Percentiles rank a stretch among this genome's conserved stretches.
phyloP scores from a whole-genome alignment of 768 basidiomycete genomes.

The Tephrocybe rancida region DNA sequence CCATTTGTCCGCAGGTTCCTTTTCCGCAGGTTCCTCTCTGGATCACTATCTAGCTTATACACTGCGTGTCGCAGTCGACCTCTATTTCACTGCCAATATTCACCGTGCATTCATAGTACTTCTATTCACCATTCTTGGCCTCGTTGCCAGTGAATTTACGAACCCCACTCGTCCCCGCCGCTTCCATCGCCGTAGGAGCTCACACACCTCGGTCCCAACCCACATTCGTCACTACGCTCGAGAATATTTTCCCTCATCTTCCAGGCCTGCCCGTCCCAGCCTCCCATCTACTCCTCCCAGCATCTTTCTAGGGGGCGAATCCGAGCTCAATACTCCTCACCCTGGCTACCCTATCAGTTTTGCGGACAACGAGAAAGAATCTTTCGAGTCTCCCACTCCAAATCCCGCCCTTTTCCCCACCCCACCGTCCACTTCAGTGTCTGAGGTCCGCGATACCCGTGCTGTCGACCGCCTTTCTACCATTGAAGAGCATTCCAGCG shows the following conservation, averaged over 20 bases:
- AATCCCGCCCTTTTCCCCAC: slow-evolving; percentile 35
- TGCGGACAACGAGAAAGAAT: slow-evolving; percentile 27
- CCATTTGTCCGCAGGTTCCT: slow-evolving; percentile 32
- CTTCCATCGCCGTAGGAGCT: slow-evolving; percentile 27
- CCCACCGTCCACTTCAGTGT: slow-evolving; percentile 36
- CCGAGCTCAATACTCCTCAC: slow-evolving; percentile 31
- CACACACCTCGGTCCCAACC: slow-evolving; percentile 26
- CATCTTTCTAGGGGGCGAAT: slow-evolving; percentile 37
- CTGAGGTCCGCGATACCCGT: slow-evolving; percentile 24
- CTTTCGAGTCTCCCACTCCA: slow-evolving; percentile 25
- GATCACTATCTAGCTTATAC: slow-evolving; percentile 46
- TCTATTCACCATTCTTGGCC: slow-evolving; percentile 38
- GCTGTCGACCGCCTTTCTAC: slow-evolving; percentile 20
- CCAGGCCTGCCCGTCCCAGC: slow-evolving; percentile 20
- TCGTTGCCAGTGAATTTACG: slow-evolving; percentile 34
- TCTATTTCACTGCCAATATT: slow-evolving; percentile 37
- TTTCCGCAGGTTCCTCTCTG: too few relatives aligned
- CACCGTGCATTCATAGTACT: slow-evolving; percentile 34
- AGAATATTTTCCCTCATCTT: slow-evolving; percentile 4
- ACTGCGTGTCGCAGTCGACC: slow-evolving; percentile 44
- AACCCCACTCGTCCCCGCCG: slow-evolving; percentile 28
- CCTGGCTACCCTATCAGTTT: slow-evolving; percentile 27
- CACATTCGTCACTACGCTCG: slow-evolving; percentile 32
- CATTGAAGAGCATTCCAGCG: slow-evolving; percentile 18
- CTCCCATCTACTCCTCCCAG: slow-evolving; percentile 41